These are phyloP conservation scores for Penicillium bovifimosum DNA, from an alignment of 495 filamentous ascomycete genomes.

Conservation along the genomic window DNA sequence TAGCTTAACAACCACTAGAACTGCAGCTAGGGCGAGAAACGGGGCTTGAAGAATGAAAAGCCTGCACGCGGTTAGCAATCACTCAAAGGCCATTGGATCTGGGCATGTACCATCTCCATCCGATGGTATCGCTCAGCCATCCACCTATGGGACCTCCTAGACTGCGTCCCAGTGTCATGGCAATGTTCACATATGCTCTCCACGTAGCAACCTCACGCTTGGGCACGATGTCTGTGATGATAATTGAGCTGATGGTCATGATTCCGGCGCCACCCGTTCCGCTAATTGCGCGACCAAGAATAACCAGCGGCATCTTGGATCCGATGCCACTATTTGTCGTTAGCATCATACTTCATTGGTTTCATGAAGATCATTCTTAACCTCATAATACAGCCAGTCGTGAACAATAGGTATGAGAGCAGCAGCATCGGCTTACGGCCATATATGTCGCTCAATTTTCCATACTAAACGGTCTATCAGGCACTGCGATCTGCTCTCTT, in stretches of 20 bases:
- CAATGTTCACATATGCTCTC: constrained; percentile 61
- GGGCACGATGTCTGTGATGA: constrained; percentile 65
- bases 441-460: constrained; percentile 45
- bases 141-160: constrained; percentile 61
- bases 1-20: constrained; percentile 43
- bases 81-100: no score
- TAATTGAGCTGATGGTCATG: constrained; percentile 49
- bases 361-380: neutral
- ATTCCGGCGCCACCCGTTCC: constrained; percentile 57
- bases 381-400: constrained; percentile 38
- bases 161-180: constrained; percentile 58
- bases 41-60: constrained; percentile 58
- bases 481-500: neutral
- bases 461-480: constrained; percentile 26
- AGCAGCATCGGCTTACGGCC: constrained; percentile 39
- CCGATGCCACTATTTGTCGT: constrained; percentile 42
- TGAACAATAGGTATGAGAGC: constrained; percentile 40
- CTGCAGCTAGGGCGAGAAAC: constrained; percentile 44
- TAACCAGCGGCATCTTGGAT: constrained; percentile 46
- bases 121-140: constrained; percentile 57
- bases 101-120: constrained; percentile 55
- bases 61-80: constrained; percentile 33
- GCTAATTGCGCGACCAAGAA: constrained; percentile 53
- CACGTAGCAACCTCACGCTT: constrained; percentile 62
- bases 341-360: neutral